These are phyloP conservation scores for Phytophthora agathidicida DNA, from an alignment of 352 stramenopile species.

Conservation along the genomic window DNA sequence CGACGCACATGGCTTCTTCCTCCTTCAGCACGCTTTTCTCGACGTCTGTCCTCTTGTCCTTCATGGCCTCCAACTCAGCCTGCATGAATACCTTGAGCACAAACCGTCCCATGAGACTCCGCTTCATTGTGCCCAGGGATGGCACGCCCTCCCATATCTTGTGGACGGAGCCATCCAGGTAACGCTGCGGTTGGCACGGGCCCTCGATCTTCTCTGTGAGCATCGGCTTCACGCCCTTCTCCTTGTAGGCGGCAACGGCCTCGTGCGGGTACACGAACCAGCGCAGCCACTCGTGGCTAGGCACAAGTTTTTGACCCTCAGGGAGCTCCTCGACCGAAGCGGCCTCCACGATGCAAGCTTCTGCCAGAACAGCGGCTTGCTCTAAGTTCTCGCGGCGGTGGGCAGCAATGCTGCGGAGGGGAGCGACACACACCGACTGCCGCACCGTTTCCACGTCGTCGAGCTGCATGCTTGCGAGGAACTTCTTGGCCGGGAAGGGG, in stretches of 20 bases:
- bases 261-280: slow-evolving; percentile 50
- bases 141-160: slow-evolving; percentile 28
- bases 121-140: slow-evolving; percentile 32
- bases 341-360: slow-evolving; percentile 31
- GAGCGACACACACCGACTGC: slow-evolving; percentile 19
- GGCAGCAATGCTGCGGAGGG: slow-evolving; percentile 24
- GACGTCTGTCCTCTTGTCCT: slow-evolving; percentile 32
- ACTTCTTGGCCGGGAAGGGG: slow-evolving; percentile 29
- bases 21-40: slow-evolving; percentile 35
- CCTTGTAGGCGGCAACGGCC: slow-evolving; percentile 30
- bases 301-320: slow-evolving; percentile 24
- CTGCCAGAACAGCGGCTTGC: slow-evolving; percentile 25
- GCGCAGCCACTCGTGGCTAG: slow-evolving; percentile 35
- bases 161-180: slow-evolving; percentile 26
- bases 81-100: slow-evolving; percentile 41
- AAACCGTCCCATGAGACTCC: slow-evolving; percentile 26
- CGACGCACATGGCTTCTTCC: slow-evolving; percentile 34
- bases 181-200: slow-evolving; percentile 39
- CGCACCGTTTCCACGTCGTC: slow-evolving; percentile 28
- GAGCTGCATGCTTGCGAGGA: slow-evolving; percentile 35
- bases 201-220: slow-evolving; percentile 34
- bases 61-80: slow-evolving; percentile 34
- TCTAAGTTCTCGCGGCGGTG: slow-evolving; percentile 37
- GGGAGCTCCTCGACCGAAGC: slow-evolving; percentile 7
- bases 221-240: slow-evolving; percentile 20